Base-by-base conservation (phyloP, 768 basidiomycete genomes). In the Boletus subcaerulescens region DNA sequence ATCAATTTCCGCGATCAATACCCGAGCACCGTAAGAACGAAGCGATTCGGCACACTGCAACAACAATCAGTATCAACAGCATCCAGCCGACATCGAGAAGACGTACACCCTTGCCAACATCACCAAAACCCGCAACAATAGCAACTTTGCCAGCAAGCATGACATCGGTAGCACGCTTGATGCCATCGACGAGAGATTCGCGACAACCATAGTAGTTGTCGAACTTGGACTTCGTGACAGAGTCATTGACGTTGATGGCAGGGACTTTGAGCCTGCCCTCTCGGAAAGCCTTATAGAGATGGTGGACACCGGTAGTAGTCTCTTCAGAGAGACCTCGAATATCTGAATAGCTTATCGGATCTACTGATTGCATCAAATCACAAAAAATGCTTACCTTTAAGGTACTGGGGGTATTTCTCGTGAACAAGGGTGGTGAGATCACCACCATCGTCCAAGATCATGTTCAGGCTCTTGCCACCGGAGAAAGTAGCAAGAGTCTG, bases 71-170 rank as follows among this genome's bases (percentile, higher is more conserved):
- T 5, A 63, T 46, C 22, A 26, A 39, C 13, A 13, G 1, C 24
- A 29, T 15, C 8, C 32, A 22, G 8, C 35, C 35, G 14, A 36
- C 41, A 17, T 8, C 13, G 48, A 20, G 7, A 52, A 24, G 22
- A 86, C 93, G 65, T 77, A 97, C 94, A 53, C 97, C 97, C 76
- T 99, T 99, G 64, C 97, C 97, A 62, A 99, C 97, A 69, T 99
- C 97, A 76, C 97, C 97, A 74, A 87, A 99, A 53, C 97, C 97
- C 62, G 97, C 97, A 63, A 99, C 97, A 61, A 98, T 92, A 50
- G 94, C 95, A 61, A 99, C 95, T 79, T 99, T 99, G 50, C 96
- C 97, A 62, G 97, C 97, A 72, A 99, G 86, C 97, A 99, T 99
- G 73, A 99, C 93, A 73, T 99, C 97, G 60, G 97, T 99, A 56